Evolutionary conservation across 805 yeast genomes (phyloP), one percentile per base, ranked within the genome.

Genomic region (Ogataea sp.): DNA sequence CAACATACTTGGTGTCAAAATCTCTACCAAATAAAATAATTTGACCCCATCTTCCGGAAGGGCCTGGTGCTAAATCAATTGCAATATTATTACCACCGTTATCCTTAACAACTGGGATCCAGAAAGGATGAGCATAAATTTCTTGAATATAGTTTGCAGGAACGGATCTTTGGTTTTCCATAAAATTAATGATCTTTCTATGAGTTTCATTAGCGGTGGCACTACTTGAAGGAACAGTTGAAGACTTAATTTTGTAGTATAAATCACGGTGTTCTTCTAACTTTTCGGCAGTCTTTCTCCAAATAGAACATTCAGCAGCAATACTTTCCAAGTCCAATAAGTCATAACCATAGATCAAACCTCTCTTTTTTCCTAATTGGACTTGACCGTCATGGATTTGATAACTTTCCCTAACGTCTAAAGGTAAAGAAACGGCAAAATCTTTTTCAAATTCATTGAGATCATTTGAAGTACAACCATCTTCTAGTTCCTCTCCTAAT

Each of bases 31-130:
- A 90, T 39, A 89, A 55, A 45, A 90, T 90, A 16, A 93, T 82
- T 64, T 90, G 98, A 29, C 97, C 98, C 74, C 83, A 78, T 42
- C 67, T 70, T 34, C 96, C 96, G 21, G 64, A 63, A 9, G 80
- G 72, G 7, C 87, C 96, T 1, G 93, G 90, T 2, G 85, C 80
- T 43, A 90, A 70, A 62, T 90, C 98, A 14, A 93, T 67, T 38
- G 88, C 98, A 46, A 90, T 80, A 59, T 88, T 89, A 64, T 90
- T 90, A 34, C 98, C 98, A 18, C 78, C 81, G 39, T 75, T 78
- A 58, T 90, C 98, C 36, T 90, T 86, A 29, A 85, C 77, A 38
- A 90, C 61, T 3, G 98, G 97, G 43, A 90, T 78, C 98, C 98
- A 90, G 51, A 74, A 76, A 4, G 86, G 78, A 58, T 86, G 86